Conservation (phyloP, 148 eudicot genomes). For the Polygonum aviculare region DNA sequence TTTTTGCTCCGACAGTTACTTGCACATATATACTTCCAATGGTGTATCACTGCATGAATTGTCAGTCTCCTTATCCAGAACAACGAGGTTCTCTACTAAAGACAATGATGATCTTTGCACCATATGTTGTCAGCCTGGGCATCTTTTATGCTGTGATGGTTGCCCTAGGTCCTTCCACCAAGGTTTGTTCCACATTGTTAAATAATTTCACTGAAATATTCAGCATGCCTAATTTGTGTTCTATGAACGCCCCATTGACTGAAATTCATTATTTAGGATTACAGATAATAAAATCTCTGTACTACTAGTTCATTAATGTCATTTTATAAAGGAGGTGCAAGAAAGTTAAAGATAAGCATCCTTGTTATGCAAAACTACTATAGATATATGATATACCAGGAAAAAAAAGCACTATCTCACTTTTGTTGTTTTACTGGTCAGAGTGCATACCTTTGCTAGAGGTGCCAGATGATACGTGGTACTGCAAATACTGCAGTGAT, state of each 20-base stretch:
- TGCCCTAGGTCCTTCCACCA: conserved; percentile 84
- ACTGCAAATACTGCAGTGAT: conserved; percentile 54
- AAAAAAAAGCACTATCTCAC: background rate
- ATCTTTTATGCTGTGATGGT: conserved; percentile 69
- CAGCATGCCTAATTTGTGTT: background rate
- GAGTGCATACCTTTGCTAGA: conserved; percentile 45
- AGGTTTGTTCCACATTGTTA: conserved; percentile 29
- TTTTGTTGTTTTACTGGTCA: conserved; percentile 18
- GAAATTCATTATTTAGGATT: background rate
- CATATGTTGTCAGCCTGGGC: conserved; percentile 56
- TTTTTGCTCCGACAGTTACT: conserved; percentile 41
- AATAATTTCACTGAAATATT: background rate
- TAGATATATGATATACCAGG: background rate
- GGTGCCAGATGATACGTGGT: conserved; percentile 55
- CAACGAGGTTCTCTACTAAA: conserved; percentile 30
- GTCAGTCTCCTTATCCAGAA: conserved; percentile 37
- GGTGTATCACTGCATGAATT: conserved; percentile 89
- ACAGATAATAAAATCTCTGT: background rate
- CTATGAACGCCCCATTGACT: background rate
- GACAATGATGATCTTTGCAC: conserved; percentile 84
- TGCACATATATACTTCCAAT: conserved; percentile 66
- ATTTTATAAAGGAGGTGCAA: background rate
- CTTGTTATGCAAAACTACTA: background rate
- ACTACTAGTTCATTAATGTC: background rate
- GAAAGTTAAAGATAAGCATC: background rate